Base-by-base conservation (phyloP, 768 basidiomycete genomes). In the Paxillus ammoniavirescens region DNA sequence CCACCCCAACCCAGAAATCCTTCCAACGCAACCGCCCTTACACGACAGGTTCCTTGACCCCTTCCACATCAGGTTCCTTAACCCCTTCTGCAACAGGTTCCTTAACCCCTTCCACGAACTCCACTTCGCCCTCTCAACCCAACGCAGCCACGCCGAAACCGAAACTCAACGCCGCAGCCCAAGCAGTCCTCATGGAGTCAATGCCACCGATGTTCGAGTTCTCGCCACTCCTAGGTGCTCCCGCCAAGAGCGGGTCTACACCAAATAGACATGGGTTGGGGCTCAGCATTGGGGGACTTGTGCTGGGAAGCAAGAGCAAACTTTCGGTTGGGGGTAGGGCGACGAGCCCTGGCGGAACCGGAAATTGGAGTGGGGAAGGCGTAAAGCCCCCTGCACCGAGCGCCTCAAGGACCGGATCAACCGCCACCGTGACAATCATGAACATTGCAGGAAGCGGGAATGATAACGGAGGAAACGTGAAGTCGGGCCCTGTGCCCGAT, bases 161-260 rank as follows among this genome's bases (percentile, higher is more conserved):
- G 10, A 52, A 46, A 21, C n/a, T 38, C 18, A 47, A 50, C 46
- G 46, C 49, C 13, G 42, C 49, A 15, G 49, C 49, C 8, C 45
- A 55, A 35, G 54, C 46, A 5, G 49, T 51, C 8, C 36, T 58
- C 15, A 40, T 52, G 30, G 57, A 58, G 26, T 13, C 36, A 9
- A 4, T 8, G 8, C 5, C 41, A 13, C 49, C 53, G 2, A 26
- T 42, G 28, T 54, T 47, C 23, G 35, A 46, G 41, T 17, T 52
- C 45, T 30, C 40, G 1, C 41, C 40, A n/a, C 42, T 47, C 35
- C 49, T 28, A n/a, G 47, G 57, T 2, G 47, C 50, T 17, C 23
- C 26, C 42, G n/a, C 47, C 15, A 5, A 33, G 31, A 26, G n/a
- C 26, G 43, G 43, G 23, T 13, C 43, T 28, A 15, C 43, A 14